A percentile compares a stretch with the other conserved stretches of the same genome.
phyloP scores from a whole-genome alignment of 441 rosid species.

The Gossypium laxum region DNA sequence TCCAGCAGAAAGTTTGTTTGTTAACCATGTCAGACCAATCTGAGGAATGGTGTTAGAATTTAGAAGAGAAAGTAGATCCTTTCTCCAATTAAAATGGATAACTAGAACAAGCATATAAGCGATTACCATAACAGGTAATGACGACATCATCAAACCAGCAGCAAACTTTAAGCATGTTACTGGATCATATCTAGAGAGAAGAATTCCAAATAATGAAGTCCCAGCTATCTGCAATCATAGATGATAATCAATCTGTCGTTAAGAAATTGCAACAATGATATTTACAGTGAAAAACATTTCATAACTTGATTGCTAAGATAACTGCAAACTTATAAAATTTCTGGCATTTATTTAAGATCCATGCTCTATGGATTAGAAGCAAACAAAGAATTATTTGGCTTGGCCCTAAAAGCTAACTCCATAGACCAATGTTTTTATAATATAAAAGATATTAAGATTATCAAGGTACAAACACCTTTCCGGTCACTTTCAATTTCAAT shows the following conservation, averaged over 20 bases:
- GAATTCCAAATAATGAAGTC: slow-evolving; percentile 68
- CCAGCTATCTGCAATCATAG: slow-evolving; percentile 60
- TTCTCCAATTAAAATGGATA: slow-evolving; percentile 6
- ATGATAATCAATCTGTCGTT: neutral
- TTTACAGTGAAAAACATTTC: neutral
- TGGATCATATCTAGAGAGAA: slow-evolving; percentile 63
- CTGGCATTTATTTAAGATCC: neutral
- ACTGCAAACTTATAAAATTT: neutral
- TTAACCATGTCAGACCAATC: slow-evolving; percentile 63
- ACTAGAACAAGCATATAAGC: slow-evolving; percentile 13
- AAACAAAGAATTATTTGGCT: neutral
- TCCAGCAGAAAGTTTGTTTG: slow-evolving; percentile 70
- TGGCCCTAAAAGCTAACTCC: neutral
- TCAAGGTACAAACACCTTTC: neutral
- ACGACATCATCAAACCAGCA: slow-evolving; percentile 56
- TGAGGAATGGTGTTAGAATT: slow-evolving; percentile 24
- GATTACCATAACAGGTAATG: slow-evolving; percentile 69
- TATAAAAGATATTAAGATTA: slow-evolving; percentile 1
- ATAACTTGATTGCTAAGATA: neutral
- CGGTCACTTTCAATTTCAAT: too few species aligned
- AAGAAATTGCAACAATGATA: neutral
- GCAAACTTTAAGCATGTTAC: slow-evolving; percentile 81
- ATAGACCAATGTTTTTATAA: neutral
- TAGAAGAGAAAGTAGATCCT: slow-evolving; percentile 7
- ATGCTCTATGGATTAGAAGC: neutral